Conservation (phyloP, 2,329 filamentous ascomycete genomes). For the Bipolaris oryzae region DNA sequence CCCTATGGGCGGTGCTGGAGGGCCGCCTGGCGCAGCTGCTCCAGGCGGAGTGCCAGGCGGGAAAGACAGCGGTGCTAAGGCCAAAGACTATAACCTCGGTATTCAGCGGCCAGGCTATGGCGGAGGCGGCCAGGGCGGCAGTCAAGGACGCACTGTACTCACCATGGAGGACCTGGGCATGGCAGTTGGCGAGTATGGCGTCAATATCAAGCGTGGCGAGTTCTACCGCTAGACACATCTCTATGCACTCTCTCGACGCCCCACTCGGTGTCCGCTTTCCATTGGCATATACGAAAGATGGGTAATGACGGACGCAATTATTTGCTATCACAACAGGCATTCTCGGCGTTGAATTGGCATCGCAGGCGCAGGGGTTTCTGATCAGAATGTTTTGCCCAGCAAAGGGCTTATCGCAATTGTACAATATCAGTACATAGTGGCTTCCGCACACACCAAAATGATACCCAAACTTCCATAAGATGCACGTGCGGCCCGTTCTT, state of each 20-base stretch:
- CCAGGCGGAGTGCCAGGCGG: constrained; percentile 61
- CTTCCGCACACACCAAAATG: constrained; percentile 37
- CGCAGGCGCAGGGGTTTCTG: constrained; percentile 25
- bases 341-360: constrained; percentile 34
- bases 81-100: constrained; percentile 56
- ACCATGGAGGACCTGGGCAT: constrained; percentile 99
- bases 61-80: constrained; percentile 50
- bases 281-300: neutral
- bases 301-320: constrained; percentile 6
- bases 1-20: constrained; percentile 78
- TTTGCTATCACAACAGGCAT: constrained; percentile 23
- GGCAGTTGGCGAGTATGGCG: constrained; percentile 96
- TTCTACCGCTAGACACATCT: constrained; percentile 76
- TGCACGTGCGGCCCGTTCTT: constrained; percentile 27
- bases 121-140: constrained; percentile 86
- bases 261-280: neutral
- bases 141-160: constrained; percentile 88
- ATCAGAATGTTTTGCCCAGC: constrained; percentile 17
- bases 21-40: constrained; percentile 65
- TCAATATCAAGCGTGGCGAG: constrained; percentile 96
- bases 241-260: neutral
- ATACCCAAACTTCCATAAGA: constrained; percentile 47
- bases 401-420: constrained; percentile 35
- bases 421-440: constrained; percentile 43
- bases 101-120: constrained; percentile 62